Conservation (phyloP, 805 yeast species). For the Saccharomycopsis sp. region DNA sequence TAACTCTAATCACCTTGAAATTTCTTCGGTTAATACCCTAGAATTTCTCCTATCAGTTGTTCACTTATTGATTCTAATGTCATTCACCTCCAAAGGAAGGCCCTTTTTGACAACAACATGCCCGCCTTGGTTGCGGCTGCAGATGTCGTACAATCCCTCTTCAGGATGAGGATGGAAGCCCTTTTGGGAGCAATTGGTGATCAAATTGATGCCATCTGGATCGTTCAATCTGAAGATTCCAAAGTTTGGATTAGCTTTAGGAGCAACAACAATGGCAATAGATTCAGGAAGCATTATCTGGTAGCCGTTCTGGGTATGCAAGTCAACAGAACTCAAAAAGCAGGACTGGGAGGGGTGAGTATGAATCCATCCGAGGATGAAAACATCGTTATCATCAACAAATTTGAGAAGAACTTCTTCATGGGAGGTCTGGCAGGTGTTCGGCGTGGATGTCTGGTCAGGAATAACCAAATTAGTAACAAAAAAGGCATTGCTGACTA, state of each 20-base stretch:
- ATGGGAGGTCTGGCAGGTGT: conserved; percentile 54
- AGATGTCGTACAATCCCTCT: conserved; percentile 40
- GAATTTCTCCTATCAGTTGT: too few relatives aligned
- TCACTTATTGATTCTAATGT: conserved; percentile 33
- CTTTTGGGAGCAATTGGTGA: conserved; percentile 41
- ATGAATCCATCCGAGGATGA: conserved; percentile 70
- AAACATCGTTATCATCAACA: conserved; percentile 48
- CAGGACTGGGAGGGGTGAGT: conserved; percentile 73
- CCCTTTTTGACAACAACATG: conserved; percentile 43
- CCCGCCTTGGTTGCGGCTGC: conserved; percentile 36
- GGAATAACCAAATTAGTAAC: conserved; percentile 58
- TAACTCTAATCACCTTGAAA: background rate
- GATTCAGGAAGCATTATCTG: conserved; percentile 68
- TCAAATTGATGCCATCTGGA: conserved; percentile 54
- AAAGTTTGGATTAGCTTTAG: conserved; percentile 39
- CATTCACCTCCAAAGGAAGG: conserved; percentile 43
- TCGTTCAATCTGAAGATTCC: conserved; percentile 59
- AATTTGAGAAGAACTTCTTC: conserved; percentile 53
- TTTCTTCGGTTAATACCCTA: too few relatives aligned
- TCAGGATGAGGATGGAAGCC: conserved; percentile 63
- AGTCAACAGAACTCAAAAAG: conserved; percentile 56
- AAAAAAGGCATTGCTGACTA: conserved; percentile 56
- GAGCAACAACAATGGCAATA: conserved; percentile 61
- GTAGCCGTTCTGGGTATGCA: conserved; percentile 63
- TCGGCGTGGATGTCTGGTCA: conserved; percentile 53